These are phyloP conservation scores for Penicillium odoratum DNA, from an alignment of 495 filamentous ascomycete species.

Conservation along the genomic window DNA sequence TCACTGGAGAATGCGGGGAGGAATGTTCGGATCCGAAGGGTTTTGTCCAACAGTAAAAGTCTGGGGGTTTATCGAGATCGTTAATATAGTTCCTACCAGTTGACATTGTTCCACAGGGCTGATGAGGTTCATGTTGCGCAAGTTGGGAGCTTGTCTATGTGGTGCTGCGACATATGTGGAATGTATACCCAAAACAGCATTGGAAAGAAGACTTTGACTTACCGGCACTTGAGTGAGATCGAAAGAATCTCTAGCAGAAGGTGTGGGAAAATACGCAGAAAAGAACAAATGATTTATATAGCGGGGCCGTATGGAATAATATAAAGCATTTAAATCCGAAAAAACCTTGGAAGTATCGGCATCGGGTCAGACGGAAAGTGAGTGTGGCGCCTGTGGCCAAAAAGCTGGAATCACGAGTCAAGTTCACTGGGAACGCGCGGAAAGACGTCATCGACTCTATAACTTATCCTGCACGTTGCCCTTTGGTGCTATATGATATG, in stretches of 20 bases:
- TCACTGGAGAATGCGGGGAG: constrained; percentile 25
- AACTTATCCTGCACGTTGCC: neutral
- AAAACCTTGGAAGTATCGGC: neutral
- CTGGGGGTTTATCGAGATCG: neutral
- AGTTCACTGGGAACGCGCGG: constrained; percentile 16
- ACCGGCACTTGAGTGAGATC: too few species aligned
- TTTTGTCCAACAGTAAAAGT: neutral
- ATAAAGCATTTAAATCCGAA: neutral
- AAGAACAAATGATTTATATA: neutral
- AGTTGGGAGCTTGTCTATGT: neutral
- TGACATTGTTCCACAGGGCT: neutral
- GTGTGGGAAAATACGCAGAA: neutral
- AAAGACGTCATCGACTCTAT: constrained; percentile 19
- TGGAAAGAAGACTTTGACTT: constrained; percentile 6
- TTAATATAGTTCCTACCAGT: neutral
- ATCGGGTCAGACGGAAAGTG: constrained; percentile 20
- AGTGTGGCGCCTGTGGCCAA: constrained; percentile 12
- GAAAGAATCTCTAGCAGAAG: neutral
- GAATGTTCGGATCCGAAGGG: constrained; percentile 14
- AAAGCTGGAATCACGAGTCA: constrained; percentile 2
- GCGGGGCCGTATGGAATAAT: neutral
- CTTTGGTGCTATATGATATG: neutral
- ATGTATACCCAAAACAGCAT: constrained; percentile 10
- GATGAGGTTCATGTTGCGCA: neutral
- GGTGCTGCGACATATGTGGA: constrained; percentile 3